Evolutionary conservation across 2,329 filamentous ascomycete species (phyloP).

Genomic region (Cladosporium sphaerospermum): DNA sequence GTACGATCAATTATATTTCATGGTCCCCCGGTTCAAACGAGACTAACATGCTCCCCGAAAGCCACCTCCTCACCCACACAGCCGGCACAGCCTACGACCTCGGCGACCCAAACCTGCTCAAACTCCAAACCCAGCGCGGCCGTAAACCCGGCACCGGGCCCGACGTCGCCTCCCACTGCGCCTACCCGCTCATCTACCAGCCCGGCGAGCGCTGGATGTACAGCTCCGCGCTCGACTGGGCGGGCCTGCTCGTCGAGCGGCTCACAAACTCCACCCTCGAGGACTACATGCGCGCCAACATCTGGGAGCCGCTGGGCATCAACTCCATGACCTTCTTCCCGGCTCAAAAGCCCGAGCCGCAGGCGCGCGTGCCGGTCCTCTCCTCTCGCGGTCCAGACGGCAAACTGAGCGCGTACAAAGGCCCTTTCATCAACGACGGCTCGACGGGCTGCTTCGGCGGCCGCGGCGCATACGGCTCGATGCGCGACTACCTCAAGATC

Average conservation of each 20-base stretch:
- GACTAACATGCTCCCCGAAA: not conserved
- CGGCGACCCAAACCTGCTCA: constrained; percentile 29
- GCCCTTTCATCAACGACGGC: constrained; percentile 18
- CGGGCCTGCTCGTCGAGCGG: constrained; percentile 46
- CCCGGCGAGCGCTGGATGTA: constrained; percentile 50
- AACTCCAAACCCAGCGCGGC: constrained; percentile 17
- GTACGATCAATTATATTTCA: not conserved
- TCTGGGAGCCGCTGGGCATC: constrained; percentile 42
- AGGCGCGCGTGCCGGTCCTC: constrained; percentile 18
- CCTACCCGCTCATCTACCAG: constrained; percentile 44
- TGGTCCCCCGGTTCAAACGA: not conserved
- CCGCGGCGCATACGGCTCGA: constrained; percentile 26
- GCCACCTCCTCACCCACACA: constrained; percentile 47
- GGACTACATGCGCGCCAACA: constrained; percentile 39
- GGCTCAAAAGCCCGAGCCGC: constrained; percentile 13
- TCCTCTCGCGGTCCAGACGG: constrained; percentile 18
- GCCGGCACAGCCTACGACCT: constrained; percentile 46
- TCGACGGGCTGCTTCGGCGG: constrained; percentile 31
- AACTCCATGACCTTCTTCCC: constrained; percentile 29
- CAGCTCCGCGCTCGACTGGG: constrained; percentile 46
- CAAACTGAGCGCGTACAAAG: constrained; percentile 12
- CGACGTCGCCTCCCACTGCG: constrained; percentile 39
- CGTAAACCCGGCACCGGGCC: constrained; percentile 11
- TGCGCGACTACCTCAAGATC: constrained; percentile 41
- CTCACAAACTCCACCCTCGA: constrained; percentile 40